Percentiles rank a stretch among this genome's conserved stretches.
Evolutionary conservation across 1,284 basidiomycete genomes (phyloP).

Genomic region (Amylostereum areolatum): DNA sequence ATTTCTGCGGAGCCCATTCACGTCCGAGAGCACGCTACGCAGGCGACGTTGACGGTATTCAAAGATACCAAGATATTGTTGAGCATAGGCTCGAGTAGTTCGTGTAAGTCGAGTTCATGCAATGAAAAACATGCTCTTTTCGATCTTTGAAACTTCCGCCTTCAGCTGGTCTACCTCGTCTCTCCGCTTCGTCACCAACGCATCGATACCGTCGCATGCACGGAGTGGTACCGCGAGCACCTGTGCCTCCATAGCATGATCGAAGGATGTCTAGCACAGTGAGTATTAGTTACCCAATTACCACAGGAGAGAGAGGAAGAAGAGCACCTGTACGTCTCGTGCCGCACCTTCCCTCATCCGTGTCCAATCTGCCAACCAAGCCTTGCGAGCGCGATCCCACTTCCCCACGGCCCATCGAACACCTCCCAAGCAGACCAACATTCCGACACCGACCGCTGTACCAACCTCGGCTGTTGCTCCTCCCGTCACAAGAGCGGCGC

Average conservation of each 20-base stretch:
- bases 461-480: conserved; percentile 40
- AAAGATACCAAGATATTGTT: too few species aligned
- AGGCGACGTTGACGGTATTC: too few species aligned
- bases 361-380: conserved; percentile 71
- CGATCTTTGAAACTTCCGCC: conserved; percentile 27
- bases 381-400: conserved; percentile 68
- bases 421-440: conserved; percentile 46
- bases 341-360: conserved; percentile 66
- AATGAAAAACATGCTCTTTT: not conserved
- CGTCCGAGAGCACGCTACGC: too few species aligned
- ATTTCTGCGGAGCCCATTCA: too few species aligned
- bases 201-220: conserved; percentile 35
- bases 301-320: not conserved
- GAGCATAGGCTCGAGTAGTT: too few species aligned
- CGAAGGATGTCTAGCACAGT: conserved; percentile 23
- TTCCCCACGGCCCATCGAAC: conserved; percentile 62
- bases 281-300: not conserved
- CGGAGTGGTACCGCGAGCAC: conserved; percentile 25
- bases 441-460: conserved; percentile 58
- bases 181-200: conserved; percentile 31
- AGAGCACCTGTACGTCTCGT: conserved; percentile 63
- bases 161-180: conserved; percentile 41
- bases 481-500: conserved; percentile 45
- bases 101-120: too few species aligned
- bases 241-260: conserved; percentile 41